Conservation (phyloP, 2,329 filamentous ascomycete species). For the Trichoderma polysporum region DNA sequence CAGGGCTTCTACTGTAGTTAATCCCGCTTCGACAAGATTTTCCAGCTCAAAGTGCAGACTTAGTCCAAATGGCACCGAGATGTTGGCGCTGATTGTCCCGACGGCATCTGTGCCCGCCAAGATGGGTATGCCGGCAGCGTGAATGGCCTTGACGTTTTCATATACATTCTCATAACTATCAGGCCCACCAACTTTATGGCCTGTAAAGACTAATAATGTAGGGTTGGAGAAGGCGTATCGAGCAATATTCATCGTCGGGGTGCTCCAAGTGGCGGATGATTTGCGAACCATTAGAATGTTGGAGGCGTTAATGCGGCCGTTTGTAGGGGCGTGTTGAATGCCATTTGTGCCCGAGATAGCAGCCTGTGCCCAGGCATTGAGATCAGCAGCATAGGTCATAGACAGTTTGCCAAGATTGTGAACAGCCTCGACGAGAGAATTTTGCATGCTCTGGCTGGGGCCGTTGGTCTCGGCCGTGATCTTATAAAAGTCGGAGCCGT, state of each 20-base stretch:
- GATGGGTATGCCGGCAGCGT: constrained; percentile 13
- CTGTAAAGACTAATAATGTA: neutral
- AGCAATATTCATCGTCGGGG: constrained; percentile 14
- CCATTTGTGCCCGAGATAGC: neutral
- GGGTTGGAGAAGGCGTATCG: constrained; percentile 1
- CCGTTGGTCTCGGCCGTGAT: constrained; percentile 7
- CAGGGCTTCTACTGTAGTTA: constrained; percentile 1
- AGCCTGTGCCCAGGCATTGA: constrained; percentile 5
- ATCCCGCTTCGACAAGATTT: constrained; percentile 4
- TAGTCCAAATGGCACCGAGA: neutral
- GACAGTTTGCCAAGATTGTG: constrained; percentile 7
- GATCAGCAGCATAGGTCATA: constrained; percentile 1
- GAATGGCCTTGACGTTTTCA: neutral
- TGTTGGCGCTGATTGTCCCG: neutral
- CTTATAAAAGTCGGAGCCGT: constrained; percentile 14
- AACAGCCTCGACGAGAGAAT: constrained; percentile 2
- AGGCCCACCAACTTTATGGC: neutral
- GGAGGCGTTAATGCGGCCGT: constrained; percentile 2
- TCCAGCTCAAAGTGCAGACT: neutral
- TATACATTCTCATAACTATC: constrained; percentile 2
- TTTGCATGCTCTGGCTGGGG: constrained; percentile 7
- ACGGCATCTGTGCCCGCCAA: constrained; percentile 9
- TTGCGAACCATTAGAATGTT: neutral
- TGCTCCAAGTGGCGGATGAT: constrained; percentile 1
- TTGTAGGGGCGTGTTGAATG: neutral